Conservation (phyloP, 2,329 filamentous ascomycete species). For the Trichophyton schoenleinii region DNA sequence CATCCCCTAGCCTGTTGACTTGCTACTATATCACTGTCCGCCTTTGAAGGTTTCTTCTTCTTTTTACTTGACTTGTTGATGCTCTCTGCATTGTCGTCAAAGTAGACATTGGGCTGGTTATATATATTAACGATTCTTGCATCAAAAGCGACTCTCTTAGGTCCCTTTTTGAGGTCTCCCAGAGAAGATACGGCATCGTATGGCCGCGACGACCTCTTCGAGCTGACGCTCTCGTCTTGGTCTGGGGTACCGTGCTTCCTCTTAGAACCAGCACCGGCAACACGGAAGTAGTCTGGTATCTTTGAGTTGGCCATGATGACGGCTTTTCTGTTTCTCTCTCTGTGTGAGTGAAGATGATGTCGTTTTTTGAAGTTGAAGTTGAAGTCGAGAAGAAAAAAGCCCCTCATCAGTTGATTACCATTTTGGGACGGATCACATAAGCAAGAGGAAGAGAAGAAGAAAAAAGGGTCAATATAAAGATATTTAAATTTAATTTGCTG, state of each 20-base stretch:
- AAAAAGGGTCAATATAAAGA: not conserved
- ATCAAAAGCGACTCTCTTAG: constrained; percentile 14
- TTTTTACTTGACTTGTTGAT: not conserved
- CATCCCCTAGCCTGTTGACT: constrained; percentile 8
- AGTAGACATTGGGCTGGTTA: constrained; percentile 11
- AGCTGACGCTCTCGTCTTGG: not conserved
- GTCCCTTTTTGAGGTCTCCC: constrained; percentile 15
- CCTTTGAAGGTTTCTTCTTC: not conserved
- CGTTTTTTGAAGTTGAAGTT: not conserved
- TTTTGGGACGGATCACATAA: constrained; percentile 1
- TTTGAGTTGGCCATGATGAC: not conserved
- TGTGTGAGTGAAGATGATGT: not conserved
- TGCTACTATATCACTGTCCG: not conserved
- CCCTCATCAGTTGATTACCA: constrained; percentile 1
- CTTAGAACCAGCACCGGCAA: not conserved
- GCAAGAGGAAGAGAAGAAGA: not conserved
- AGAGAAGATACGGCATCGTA: constrained; percentile 7
- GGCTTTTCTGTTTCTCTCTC: not conserved
- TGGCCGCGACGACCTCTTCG: not conserved
- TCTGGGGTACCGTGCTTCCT: not conserved
- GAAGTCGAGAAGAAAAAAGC: not conserved
- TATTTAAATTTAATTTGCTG: not conserved
- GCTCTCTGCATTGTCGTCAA: not conserved
- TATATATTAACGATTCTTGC: constrained; percentile 20
- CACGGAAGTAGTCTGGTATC: constrained; percentile 1